These are phyloP conservation scores for Sherardia arvensis DNA, from an alignment of 257 asterid species.

Conservation along the genomic window DNA sequence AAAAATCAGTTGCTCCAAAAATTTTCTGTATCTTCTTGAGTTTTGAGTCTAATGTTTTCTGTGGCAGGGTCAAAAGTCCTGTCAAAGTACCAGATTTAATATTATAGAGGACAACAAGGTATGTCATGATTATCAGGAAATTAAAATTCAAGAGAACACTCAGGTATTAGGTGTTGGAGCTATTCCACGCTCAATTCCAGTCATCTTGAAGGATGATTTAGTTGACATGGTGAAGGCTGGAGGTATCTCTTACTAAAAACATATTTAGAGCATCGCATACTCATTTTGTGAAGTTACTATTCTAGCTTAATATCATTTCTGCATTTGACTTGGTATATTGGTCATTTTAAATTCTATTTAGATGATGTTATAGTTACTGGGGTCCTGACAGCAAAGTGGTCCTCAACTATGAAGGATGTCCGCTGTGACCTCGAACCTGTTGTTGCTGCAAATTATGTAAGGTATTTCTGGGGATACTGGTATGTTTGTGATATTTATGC, in stretches of 20 bases:
- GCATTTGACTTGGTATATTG: neutral
- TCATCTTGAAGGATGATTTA: slow-evolving; percentile 88
- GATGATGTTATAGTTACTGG: slow-evolving; percentile 95
- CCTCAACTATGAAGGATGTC: slow-evolving; percentile 66
- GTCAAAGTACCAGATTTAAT: slow-evolving; percentile 88
- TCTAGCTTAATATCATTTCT: neutral
- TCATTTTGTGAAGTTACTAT: neutral
- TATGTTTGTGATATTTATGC: neutral
- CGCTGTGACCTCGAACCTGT: slow-evolving; percentile 99
- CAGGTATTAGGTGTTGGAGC: slow-evolving; percentile 97
- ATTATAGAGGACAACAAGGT: slow-evolving; percentile 63
- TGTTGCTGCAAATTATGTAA: slow-evolving; percentile 72
- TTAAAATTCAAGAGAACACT: slow-evolving; percentile 91
- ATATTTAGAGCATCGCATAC: neutral
- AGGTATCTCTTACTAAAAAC: slow-evolving; percentile 37
- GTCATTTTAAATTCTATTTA: slow-evolving; percentile 21
- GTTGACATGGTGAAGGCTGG: slow-evolving; percentile 98
- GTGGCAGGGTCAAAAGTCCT: slow-evolving; percentile 21
- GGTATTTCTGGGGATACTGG: slow-evolving; percentile 34
- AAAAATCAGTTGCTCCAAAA: neutral
- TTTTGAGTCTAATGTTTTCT: neutral
- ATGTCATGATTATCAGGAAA: slow-evolving; percentile 97
- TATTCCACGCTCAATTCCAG: slow-evolving; percentile 92
- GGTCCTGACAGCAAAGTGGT: slow-evolving; percentile 88
- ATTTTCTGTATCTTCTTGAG: neutral